A percentile compares a stretch with the other conserved stretches of the same genome.
These are phyloP conservation scores for Iris pallida DNA, from an alignment of 116 monocot genomes.

Conservation along the genomic window DNA sequence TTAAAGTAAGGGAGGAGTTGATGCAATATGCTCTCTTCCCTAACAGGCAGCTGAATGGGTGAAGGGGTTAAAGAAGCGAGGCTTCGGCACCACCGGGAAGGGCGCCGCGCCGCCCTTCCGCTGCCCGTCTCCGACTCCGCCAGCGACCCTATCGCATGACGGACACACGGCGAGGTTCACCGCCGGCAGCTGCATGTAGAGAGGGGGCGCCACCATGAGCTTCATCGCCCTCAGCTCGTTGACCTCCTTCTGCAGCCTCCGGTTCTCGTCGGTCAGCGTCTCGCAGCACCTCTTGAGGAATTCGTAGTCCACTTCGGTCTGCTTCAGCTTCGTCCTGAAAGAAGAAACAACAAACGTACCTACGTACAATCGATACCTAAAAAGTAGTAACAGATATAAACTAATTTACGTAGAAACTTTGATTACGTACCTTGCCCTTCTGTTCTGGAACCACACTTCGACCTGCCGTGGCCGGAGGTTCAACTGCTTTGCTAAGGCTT, in stretches of 20 bases:
- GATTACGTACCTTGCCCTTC: slow-evolving; percentile 43
- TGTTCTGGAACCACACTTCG: slow-evolving; percentile 78
- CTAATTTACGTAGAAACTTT: too few relatives aligned
- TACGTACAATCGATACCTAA: too few relatives aligned
- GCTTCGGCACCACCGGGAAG: too few relatives aligned
- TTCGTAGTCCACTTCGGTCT: slow-evolving; percentile 23
- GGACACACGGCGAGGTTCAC: slow-evolving; percentile 24
- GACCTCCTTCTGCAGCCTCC: slow-evolving; percentile 20
- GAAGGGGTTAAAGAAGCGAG: too few relatives aligned
- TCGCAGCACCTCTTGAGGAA: slow-evolving; percentile 22
- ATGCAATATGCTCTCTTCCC: too few relatives aligned
- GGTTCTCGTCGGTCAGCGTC: slow-evolving; percentile 17
- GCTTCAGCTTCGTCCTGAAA: slow-evolving; percentile 9
- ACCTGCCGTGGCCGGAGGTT: slow-evolving; percentile 55
- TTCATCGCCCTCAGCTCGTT: slow-evolving; percentile 20
- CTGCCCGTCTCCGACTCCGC: too few relatives aligned
- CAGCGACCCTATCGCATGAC: slow-evolving; percentile 17
- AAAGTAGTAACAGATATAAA: too few relatives aligned
- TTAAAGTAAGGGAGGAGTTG: too few relatives aligned
- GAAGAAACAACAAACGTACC: too few relatives aligned
- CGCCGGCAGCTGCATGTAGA: slow-evolving; percentile 24
- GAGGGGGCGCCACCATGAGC: slow-evolving; percentile 4
- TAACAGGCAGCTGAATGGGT: too few relatives aligned
- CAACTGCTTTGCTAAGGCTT: slow-evolving; percentile 50
- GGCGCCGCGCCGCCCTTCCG: too few relatives aligned